Evolutionary conservation across 2,329 filamentous ascomycete genomes (phyloP).

Genomic region (Colletotrichum plurivorum): DNA sequence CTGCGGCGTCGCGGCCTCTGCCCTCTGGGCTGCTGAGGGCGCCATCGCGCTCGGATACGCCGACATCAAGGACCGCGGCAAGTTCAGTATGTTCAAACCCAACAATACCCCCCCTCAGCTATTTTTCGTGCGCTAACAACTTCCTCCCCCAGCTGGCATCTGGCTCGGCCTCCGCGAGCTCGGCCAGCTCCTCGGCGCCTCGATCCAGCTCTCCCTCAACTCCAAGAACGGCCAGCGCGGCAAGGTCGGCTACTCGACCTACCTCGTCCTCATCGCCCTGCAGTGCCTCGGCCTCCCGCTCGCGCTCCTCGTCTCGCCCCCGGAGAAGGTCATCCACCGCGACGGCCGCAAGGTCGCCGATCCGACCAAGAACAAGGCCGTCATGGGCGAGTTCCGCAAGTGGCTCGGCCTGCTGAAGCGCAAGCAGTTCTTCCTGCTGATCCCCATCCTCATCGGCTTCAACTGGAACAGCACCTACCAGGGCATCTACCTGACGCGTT

Average conservation of each 20-base stretch:
- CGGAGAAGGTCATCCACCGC: slow-evolving; percentile 58
- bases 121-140: neutral
- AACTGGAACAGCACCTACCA: slow-evolving; percentile 66
- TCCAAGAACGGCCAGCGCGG: slow-evolving; percentile 57
- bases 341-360: slow-evolving; percentile 50
- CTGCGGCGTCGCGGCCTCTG: slow-evolving; percentile 56
- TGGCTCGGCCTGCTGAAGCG: slow-evolving; percentile 56
- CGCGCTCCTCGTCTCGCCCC: slow-evolving; percentile 59
- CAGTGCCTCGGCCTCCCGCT: slow-evolving; percentile 62
- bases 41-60: slow-evolving; percentile 51
- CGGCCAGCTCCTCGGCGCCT: slow-evolving; percentile 66
- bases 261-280: slow-evolving; percentile 57
- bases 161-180: slow-evolving; percentile 68
- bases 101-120: no score
- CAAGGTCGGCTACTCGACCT: slow-evolving; percentile 60
- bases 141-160: slow-evolving; percentile 55
- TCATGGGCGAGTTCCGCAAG: slow-evolving; percentile 54
- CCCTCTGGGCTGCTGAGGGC: slow-evolving; percentile 51
- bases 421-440: slow-evolving; percentile 62
- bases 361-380: slow-evolving; percentile 53
- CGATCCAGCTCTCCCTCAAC: slow-evolving; percentile 66
- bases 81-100: slow-evolving; percentile 47
- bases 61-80: slow-evolving; percentile 60
- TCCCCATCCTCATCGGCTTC: slow-evolving; percentile 64
- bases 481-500: slow-evolving; percentile 66